Evolutionary conservation across 2,329 filamentous ascomycete species (phyloP), one percentile per base, ranked within the genome.

Genomic region (Penicillium expansum): DNA sequence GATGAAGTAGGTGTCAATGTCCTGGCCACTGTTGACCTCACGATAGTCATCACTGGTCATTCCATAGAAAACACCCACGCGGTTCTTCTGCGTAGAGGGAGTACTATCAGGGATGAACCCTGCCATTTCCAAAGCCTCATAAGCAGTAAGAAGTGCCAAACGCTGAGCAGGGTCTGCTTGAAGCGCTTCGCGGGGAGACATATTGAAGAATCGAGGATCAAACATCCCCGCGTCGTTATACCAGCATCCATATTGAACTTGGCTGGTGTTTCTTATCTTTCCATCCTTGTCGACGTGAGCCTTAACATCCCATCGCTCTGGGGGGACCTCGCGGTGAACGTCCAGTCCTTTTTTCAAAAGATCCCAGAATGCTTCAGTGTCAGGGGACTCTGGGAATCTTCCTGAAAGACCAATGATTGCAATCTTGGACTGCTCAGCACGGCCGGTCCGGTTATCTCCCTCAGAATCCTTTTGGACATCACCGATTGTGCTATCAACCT

Each of bases 331-430:
- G 41, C 73, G 64, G 69, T 91, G 87, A 32, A 91, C 88, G 71
- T 91, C 89, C 8, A 91, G 81, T 13, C 89, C 89, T 72, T 88
- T 86, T 70, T 86, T 83, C 20, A 92, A 80, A 4, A 92, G 78
- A 58, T 90, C 85, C 89, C 89, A 92, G 30, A 92, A 83, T 54
- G 84, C 83, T 57, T 91, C 87, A 59, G 86, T 82, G 67, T 82
- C 88, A 16, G 85, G 86, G 48, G 89, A 87, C 64, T 88, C 86
- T 1, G 89, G 89, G 71, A 91, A 92, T 49, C 89, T 83, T 49
- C 89, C 89, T 44, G 89, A 84, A 83, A 91, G 90, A 51, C 91
- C 91, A 33, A 96, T 88, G 60, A 96, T 92, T 56, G 91, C 91
- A 60, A 96, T 84, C 73, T 92, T 92, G 70, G 85, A 83, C 33